A percentile compares a stretch with the other conserved stretches of the same genome.
phyloP scores from a whole-genome alignment of 1,284 basidiomycete species.

The Golubevia sp. region DNA sequence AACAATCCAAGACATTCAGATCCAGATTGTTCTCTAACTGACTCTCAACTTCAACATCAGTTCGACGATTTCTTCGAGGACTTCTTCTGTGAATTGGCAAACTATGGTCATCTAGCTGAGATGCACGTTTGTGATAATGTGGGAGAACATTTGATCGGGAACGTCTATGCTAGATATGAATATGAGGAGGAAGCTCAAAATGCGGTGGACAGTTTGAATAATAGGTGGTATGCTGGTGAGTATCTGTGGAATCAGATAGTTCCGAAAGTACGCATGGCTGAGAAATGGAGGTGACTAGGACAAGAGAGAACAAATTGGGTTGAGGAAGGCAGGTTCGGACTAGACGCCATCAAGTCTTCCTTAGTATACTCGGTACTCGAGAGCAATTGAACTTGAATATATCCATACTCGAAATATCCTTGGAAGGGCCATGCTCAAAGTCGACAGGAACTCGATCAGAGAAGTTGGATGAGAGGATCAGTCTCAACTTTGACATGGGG shows the following conservation, averaged over 20 bases:
- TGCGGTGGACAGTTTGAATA: slow-evolving; percentile 90
- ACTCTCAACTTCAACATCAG: slow-evolving; percentile 86
- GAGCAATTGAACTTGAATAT: too few relatives aligned
- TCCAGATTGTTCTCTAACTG: slow-evolving; percentile 78
- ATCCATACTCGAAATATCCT: too few relatives aligned
- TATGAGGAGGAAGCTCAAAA: slow-evolving; percentile 96
- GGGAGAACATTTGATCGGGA: slow-evolving; percentile 96
- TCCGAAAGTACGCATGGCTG: not conserved
- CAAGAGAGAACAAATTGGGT: not conserved
- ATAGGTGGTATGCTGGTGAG: slow-evolving; percentile 95
- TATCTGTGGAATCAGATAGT: not conserved
- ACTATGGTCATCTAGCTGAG: slow-evolving; percentile 93
- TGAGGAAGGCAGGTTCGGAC: not conserved
- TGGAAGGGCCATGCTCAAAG: too few relatives aligned
- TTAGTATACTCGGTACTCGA: too few relatives aligned
- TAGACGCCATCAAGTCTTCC: too few relatives aligned
- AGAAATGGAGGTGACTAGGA: not conserved
- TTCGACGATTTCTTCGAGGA: slow-evolving; percentile 98
- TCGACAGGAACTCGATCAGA: too few relatives aligned
- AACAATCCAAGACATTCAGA: slow-evolving; percentile 90
- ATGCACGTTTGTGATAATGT: slow-evolving; percentile 98
- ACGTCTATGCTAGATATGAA: slow-evolving; percentile 97
- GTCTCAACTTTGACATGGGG: too few relatives aligned
- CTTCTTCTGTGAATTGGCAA: slow-evolving; percentile 74
- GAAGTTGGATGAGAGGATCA: too few relatives aligned